Evolutionary conservation across 2,329 filamentous ascomycete genomes (phyloP).

Genomic region (Diplodia seriata): DNA sequence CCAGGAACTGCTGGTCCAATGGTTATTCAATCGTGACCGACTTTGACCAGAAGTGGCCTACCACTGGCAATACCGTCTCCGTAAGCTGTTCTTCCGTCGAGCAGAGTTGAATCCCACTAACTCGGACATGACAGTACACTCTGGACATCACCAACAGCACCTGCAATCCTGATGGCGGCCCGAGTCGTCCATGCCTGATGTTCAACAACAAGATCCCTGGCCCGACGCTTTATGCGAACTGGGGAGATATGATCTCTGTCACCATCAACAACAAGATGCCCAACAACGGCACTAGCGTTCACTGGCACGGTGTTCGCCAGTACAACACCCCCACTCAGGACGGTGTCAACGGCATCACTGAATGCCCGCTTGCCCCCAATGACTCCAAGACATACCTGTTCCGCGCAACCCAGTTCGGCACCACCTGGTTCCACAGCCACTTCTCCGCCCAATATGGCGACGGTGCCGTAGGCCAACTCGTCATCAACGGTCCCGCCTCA

Average conservation of each 20-base stretch:
- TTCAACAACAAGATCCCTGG: constrained; percentile 67
- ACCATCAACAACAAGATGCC: constrained; percentile 47
- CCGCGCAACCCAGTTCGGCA: constrained; percentile 59
- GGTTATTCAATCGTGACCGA: constrained; percentile 55
- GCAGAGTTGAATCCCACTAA: too few species aligned
- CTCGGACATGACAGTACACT: constrained; percentile 40
- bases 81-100: too few species aligned
- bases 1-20: constrained; percentile 52
- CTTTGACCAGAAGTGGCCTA: constrained; percentile 53
- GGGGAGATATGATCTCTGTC: constrained; percentile 52
- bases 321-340: constrained; percentile 52
- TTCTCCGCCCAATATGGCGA: constrained; percentile 52
- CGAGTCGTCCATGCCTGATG: constrained; percentile 42
- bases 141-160: constrained; percentile 53
- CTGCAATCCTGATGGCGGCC: constrained; percentile 49
- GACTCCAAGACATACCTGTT: constrained; percentile 64
- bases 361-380: constrained; percentile 72
- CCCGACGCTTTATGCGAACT: constrained; percentile 51
- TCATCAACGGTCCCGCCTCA: constrained; percentile 51
- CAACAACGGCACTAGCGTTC: constrained; percentile 58
- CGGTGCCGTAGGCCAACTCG: constrained; percentile 50
- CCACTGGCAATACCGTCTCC: constrained; percentile 37
- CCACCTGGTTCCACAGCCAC: constrained; percentile 50
- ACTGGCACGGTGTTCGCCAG: constrained; percentile 61
- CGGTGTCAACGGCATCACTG: constrained; percentile 59